Evolutionary conservation across 805 yeast genomes (phyloP).

Genomic region (Zygotorulaspora chibaensis): DNA sequence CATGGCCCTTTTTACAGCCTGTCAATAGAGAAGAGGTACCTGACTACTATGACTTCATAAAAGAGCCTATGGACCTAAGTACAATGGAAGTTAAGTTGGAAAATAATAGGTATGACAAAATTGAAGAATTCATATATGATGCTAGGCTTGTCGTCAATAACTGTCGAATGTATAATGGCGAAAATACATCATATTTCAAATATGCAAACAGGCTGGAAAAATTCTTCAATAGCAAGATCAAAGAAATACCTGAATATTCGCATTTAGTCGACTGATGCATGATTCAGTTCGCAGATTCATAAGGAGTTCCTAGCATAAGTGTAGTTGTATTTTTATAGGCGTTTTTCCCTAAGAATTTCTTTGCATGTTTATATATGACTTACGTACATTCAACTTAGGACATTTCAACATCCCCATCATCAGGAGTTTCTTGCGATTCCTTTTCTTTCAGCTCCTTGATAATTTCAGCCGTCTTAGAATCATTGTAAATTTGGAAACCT

Average conservation of each 20-base stretch:
- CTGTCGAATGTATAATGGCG: conserved; percentile 90
- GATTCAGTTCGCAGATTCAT: neutral
- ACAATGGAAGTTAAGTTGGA: conserved; percentile 94
- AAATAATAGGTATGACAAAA: conserved; percentile 82
- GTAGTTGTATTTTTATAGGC: neutral
- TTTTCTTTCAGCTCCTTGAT: conserved; percentile 74
- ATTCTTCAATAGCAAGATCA: conserved; percentile 73
- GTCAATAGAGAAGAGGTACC: conserved; percentile 92
- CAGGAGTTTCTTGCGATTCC: conserved; percentile 45
- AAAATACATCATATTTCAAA: conserved; percentile 89
- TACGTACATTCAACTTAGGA: conserved; percentile 12
- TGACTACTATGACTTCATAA: conserved; percentile 92
- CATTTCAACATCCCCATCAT: conserved; percentile 35
- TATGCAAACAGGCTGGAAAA: conserved; percentile 93
- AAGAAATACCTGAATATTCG: conserved; percentile 89
- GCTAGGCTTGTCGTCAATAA: conserved; percentile 81
- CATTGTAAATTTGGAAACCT: conserved; percentile 83
- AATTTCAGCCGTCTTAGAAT: conserved; percentile 75
- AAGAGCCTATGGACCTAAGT: conserved; percentile 96
- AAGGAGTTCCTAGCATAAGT: neutral
- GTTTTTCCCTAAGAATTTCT: neutral
- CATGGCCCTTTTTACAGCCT: conserved; percentile 96
- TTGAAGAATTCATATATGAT: conserved; percentile 90
- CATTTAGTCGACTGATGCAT: conserved; percentile 57
- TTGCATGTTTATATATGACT: neutral